A percentile compares a stretch with the other conserved stretches of the same genome.
Conservation (phyloP, 345 rosid species). For the Theobroma cacao region DNA sequence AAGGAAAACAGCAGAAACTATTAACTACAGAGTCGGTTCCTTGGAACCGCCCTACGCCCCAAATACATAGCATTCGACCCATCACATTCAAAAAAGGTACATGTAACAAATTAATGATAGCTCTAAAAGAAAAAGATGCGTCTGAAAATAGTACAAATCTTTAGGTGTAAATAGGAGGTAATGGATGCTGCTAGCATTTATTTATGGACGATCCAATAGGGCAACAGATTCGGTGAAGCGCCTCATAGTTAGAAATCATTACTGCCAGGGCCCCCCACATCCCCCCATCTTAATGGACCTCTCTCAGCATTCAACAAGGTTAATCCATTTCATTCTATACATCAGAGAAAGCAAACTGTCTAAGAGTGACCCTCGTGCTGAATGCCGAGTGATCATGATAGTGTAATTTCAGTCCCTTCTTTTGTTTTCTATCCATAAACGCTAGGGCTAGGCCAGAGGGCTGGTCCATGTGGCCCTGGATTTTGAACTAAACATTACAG, state of each 20-base stretch:
- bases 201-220: background rate
- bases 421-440: background rate
- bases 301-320: background rate
- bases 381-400: background rate
- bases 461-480: background rate
- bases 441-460: background rate
- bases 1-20: background rate
- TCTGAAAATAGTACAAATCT: background rate
- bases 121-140: background rate
- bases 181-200: background rate
- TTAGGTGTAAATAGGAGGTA: too few species aligned
- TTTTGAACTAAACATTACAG: background rate
- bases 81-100: background rate
- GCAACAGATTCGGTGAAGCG: background rate
- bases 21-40: background rate
- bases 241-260: background rate
- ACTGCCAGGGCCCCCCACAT: background rate
- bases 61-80: background rate
- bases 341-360: background rate
- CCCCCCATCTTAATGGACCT: background rate
- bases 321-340: background rate
- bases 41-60: background rate
- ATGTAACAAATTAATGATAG: background rate
- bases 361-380: background rate
- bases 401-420: background rate